Evolutionary conservation across 148 eudicot genomes (phyloP), one percentile per base, ranked within the genome.

Genomic region (Mesembryanthemum crystallinum): DNA sequence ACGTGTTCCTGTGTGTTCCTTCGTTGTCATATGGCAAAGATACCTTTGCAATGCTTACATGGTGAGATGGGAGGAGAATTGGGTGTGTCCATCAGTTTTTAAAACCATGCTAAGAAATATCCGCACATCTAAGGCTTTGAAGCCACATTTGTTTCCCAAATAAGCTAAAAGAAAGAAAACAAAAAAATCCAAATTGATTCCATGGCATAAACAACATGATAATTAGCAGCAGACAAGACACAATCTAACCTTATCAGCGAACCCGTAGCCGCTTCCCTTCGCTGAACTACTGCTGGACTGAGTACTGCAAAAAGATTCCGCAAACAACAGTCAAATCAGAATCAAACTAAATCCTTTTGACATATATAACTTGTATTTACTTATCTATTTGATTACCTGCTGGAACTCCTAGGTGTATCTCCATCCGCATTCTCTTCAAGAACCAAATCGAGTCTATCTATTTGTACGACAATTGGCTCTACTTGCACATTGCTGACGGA

Each of bases 381-480:
- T 70, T 30, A 20, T n/a, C 11, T 11, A 52, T 3, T 11, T 21
- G 12, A 17, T 66, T 80, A 92, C 98, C 98, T 87, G 85, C 87
- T 85, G 67, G 94, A 54, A 83, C 79, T 85, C 72, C 72, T 82
- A 82, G 76, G 78, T 62, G 80, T 72, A 75, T 95, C 96, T 20
- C 80, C 71, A 80, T 95, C 89, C 39, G 92, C 89, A 81, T 89
- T 95, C 84, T 95, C 98, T 82, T 89, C 93, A 72, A 95, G 89
- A 79, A 95, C 98, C 85, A 95, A 74, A 86, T 95, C 97, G 49
- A 95, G 94, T 80, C 85, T 83, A 88, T 95, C 98, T 67, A 95
- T 90, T 86, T 89, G 92, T 78, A 95, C 94, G 39, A 90, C 88
- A 81, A 95, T 90, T 62, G 98, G 97, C 88, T 95, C 96, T 64